phyloP scores from a whole-genome alignment of 768 basidiomycete species.

The Coprinellus micaceus region DNA sequence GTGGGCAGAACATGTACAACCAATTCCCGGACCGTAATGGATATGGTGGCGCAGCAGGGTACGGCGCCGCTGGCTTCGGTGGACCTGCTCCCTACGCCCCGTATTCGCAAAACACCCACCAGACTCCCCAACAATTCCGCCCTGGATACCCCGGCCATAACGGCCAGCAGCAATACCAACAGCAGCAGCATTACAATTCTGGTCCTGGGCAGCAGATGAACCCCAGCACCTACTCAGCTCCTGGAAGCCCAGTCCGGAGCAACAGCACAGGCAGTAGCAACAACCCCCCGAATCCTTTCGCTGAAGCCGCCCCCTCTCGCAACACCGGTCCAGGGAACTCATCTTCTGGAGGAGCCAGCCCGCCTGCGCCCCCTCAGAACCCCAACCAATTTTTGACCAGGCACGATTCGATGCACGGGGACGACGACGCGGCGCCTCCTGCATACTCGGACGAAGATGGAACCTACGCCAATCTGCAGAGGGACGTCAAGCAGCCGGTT shows the following conservation, averaged over 20 bases:
- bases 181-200: not conserved
- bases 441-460: slow-evolving; percentile 20
- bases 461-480: slow-evolving; percentile 15
- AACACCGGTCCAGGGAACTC: not conserved
- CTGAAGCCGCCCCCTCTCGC: slow-evolving; percentile 6
- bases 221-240: not conserved
- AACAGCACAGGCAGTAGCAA: slow-evolving; percentile 7
- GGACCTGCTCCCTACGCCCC: slow-evolving; percentile 21
- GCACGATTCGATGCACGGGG: slow-evolving; percentile 14
- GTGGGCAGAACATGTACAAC: slow-evolving; percentile 10
- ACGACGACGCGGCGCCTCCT: slow-evolving; percentile 17
- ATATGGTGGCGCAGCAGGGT: not conserved
- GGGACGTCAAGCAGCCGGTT: slow-evolving; percentile 20
- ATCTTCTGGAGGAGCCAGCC: not conserved
- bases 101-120: slow-evolving; percentile 6
- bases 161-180: not conserved
- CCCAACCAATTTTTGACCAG: slow-evolving; percentile 1
- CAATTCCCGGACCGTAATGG: slow-evolving; percentile 6
- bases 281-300: slow-evolving; percentile 13
- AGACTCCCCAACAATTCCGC: slow-evolving; percentile 3
- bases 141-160: not conserved
- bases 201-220: not conserved
- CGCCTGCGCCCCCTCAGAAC: slow-evolving; percentile 1
- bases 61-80: slow-evolving; percentile 11
- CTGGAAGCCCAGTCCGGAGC: not conserved